These are phyloP conservation scores for Zymoseptoria ardabiliae DNA, from an alignment of 2,329 filamentous ascomycete species.

Conservation along the genomic window DNA sequence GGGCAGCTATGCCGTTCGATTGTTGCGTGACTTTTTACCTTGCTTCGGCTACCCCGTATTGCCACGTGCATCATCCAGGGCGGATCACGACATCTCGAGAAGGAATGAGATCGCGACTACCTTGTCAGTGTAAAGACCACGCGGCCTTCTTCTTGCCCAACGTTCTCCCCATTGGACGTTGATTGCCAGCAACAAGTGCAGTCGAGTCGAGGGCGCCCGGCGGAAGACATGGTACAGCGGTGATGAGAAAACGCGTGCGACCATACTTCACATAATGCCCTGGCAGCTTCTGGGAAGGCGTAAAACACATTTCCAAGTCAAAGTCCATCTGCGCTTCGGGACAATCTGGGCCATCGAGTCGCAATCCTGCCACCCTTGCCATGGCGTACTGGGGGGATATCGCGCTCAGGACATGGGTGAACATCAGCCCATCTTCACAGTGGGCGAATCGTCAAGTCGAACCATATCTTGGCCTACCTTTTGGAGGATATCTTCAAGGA, in stretches of 20 bases:
- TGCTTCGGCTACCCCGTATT: background rate
- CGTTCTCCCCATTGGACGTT: background rate
- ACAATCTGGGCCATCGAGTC: background rate
- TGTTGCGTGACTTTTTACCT: background rate
- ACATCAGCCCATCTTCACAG: constrained; percentile 26
- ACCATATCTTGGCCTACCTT: constrained; percentile 26
- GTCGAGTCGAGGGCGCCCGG: background rate
- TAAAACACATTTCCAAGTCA: background rate
- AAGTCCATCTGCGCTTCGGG: background rate
- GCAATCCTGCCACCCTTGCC: background rate
- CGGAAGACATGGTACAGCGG: background rate
- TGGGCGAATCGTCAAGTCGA: constrained; percentile 27
- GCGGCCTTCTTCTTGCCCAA: background rate
- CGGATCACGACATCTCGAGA: background rate
- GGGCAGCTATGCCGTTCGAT: too few species aligned
- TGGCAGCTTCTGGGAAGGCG: background rate
- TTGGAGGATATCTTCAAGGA: constrained; percentile 25
- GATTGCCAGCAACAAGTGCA: background rate
- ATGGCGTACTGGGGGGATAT: constrained; percentile 23
- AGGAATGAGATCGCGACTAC: background rate
- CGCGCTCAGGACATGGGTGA: constrained; percentile 22
- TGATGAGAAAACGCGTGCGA: background rate
- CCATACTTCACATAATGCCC: background rate
- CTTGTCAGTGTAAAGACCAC: background rate
- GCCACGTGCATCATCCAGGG: background rate